phyloP scores from a whole-genome alignment of 1,139 yeast genomes.

The Hemisphaericaspora lyxosophila region DNA sequence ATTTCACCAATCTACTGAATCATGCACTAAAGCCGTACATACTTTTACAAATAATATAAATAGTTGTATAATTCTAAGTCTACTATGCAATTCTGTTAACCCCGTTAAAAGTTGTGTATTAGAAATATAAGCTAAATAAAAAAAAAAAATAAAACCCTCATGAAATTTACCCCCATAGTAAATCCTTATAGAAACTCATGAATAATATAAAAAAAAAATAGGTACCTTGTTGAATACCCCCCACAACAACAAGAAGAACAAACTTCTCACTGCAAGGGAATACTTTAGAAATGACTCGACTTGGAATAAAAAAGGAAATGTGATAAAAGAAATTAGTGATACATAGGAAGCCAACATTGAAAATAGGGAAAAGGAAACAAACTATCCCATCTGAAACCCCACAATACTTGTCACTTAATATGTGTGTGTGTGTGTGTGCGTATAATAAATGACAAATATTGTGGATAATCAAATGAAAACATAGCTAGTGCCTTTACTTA shows the following conservation, averaged over 20 bases:
- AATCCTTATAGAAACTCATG: background rate
- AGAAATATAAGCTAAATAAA: background rate
- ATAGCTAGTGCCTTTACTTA: no score
- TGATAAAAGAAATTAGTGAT: background rate
- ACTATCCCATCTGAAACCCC: background rate
- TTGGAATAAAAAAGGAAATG: background rate
- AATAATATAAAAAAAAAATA: background rate
- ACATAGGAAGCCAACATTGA: background rate
- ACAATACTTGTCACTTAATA: background rate
- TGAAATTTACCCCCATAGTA: background rate
- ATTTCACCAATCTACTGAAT: no score
- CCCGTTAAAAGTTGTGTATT: background rate
- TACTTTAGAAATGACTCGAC: background rate
- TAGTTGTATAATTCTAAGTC: no score
- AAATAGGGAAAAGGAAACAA: no score
- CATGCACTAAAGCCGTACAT: no score
- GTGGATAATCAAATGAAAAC: no score
- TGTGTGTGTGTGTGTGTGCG: conserved; percentile 18
- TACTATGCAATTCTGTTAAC: no score
- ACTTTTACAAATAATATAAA: no score
- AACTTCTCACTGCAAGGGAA: background rate
- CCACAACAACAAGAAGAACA: background rate
- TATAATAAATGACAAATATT: conserved; percentile 1
- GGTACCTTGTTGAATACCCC: background rate
- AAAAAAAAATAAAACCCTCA: background rate